phyloP scores from a whole-genome alignment of 768 basidiomycete genomes.

The Suillus subalutaceus region DNA sequence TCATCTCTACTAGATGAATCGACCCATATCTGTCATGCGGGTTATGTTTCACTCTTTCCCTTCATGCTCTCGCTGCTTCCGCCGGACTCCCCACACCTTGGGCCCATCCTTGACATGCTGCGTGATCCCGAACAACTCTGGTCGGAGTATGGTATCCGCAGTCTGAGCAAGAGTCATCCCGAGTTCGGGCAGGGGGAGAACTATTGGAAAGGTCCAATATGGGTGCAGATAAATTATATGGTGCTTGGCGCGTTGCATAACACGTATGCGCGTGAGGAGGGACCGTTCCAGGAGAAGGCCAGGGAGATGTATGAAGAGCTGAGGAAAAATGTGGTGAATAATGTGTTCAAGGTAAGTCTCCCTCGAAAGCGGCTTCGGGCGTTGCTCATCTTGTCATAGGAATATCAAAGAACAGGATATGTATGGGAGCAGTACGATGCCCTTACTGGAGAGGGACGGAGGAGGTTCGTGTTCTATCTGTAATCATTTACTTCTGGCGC shows the following conservation, averaged over 20 bases:
- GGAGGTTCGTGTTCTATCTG: constrained; percentile 61
- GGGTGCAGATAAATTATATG: constrained; percentile 98
- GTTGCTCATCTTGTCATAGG: constrained; percentile 45
- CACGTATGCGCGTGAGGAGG: constrained; percentile 74
- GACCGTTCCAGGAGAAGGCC: constrained; percentile 81
- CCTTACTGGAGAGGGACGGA: constrained; percentile 74
- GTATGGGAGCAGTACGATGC: constrained; percentile 98
- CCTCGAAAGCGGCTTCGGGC: background rate
- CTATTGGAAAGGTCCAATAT: constrained; percentile 97
- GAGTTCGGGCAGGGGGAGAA: constrained; percentile 92
- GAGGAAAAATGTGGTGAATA: constrained; percentile 81
- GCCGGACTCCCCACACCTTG: constrained; percentile 77
- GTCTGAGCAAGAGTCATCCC: constrained; percentile 85
- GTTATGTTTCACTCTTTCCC: constrained; percentile 94
- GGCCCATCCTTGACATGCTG: constrained; percentile 78
- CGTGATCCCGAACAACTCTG: constrained; percentile 84
- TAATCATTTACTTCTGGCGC: constrained; percentile 10
- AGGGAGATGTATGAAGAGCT: constrained; percentile 79
- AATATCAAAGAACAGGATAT: constrained; percentile 91
- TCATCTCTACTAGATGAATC: constrained; percentile 65
- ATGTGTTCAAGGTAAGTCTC: constrained; percentile 69
- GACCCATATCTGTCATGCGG: constrained; percentile 86
- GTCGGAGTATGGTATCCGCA: constrained; percentile 90
- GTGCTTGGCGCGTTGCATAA: constrained; percentile 78
- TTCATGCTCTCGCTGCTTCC: constrained; percentile 83